Evolutionary conservation across 306 rosid species (phyloP), one percentile per base, ranked within the genome.

Genomic region (Lathyrus tuberosus): DNA sequence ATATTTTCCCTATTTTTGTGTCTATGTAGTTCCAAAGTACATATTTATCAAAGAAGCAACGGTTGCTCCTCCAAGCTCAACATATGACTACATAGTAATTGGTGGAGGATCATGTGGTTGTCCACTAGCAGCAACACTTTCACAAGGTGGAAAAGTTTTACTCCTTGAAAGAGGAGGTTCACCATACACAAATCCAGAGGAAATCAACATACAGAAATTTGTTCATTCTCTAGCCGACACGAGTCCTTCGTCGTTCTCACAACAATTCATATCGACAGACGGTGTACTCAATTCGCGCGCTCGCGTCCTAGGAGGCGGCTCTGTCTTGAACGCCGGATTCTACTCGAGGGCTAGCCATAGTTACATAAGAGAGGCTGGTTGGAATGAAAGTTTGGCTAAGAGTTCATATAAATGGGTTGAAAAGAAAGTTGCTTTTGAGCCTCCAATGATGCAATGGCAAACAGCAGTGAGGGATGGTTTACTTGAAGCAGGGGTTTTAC

Each of bases 21-120:
- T 76, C 1, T 46, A 14, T 74, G 85, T 82, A 91, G 87, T 37
- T 69, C 70, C 79, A 28, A 46, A 78, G 57, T 76, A 78, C 41
- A 54, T 28, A 38, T 91, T 86, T 72, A 72, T 86, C 2, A 77
- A 52, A 61, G 89, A 88, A 54, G 96, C 93, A 70, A 82, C 74
- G 2, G 76, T 69, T 24, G 86, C 96, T 2, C 96, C 93, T 1
- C 26, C 62, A 52, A 26, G 68, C 14, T 16, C 48, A 69, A 41
- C n/a, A 33, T 82, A 83, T 42, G 93, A 91, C 52, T 91, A 88
- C 70, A 88, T 88, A 53, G 69, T 84, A n/a, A 82, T 88, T 15
- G 97, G 92, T 3, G 96, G 97, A 68, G 97, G 97, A 48, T 82
- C 96, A 43, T 66, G 87, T 13, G 92, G 97, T n/a, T 88, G 97